Percentiles rank a stretch among this genome's conserved stretches.
These are phyloP conservation scores for Cyanidiococcus yangmingshanensis DNA, from an alignment of 23 red algal genomes.

Conservation along the genomic window DNA sequence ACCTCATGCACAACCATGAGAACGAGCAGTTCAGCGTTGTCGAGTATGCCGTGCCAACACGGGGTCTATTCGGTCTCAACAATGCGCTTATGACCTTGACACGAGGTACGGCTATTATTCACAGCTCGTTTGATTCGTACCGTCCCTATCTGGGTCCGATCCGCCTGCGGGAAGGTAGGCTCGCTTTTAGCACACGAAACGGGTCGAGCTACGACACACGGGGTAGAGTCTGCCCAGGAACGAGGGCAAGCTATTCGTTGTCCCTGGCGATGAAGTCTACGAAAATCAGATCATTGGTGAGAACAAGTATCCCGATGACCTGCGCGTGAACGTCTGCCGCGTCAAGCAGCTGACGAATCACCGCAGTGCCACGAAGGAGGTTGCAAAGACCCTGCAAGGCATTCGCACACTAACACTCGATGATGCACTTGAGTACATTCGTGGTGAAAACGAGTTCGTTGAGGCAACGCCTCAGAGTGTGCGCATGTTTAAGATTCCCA, in stretches of 20 bases:
- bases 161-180: constrained; percentile 53
- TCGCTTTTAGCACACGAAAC: constrained; percentile 57
- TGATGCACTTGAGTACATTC: constrained; percentile 80
- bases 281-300: constrained; percentile 81
- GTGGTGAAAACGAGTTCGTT: constrained; percentile 52
- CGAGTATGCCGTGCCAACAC: constrained; percentile 55
- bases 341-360: constrained; percentile 78
- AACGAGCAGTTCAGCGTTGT: background rate
- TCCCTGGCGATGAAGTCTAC: constrained; percentile 57
- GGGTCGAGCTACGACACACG: constrained; percentile 59
- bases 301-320: constrained; percentile 54
- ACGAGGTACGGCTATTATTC: constrained; percentile 63
- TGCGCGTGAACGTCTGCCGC: constrained; percentile 59
- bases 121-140: constrained; percentile 58
- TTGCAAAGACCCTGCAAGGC: constrained; percentile 49
- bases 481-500: constrained; percentile 19
- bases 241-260: constrained; percentile 48
- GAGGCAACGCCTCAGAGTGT: constrained; percentile 67
- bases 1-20: constrained; percentile 37
- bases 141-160: constrained; percentile 59
- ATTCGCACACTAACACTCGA: constrained; percentile 59
- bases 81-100: constrained; percentile 80
- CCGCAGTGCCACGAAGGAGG: constrained; percentile 50
- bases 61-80: constrained; percentile 80
- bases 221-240: constrained; percentile 67